These are phyloP conservation scores for Trichothecium sympodiale DNA, from an alignment of 2,329 filamentous ascomycete species.

Conservation along the genomic window DNA sequence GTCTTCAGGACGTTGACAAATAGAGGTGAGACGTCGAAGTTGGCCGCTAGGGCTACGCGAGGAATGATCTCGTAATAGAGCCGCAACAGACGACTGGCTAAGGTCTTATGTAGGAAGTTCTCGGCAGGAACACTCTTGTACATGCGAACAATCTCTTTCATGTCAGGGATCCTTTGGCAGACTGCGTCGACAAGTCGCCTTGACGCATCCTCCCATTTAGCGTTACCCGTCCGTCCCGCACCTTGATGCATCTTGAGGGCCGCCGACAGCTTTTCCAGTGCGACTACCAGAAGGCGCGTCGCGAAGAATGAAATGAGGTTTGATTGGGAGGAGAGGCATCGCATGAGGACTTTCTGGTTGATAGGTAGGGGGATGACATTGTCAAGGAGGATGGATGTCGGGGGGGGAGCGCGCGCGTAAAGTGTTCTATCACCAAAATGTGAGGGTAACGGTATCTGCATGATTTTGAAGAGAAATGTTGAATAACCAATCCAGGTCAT, in stretches of 20 bases:
- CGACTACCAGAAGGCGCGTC: constrained; percentile 64
- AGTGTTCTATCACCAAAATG: constrained; percentile 57
- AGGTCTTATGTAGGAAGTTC: constrained; percentile 66
- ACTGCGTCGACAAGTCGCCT: constrained; percentile 63
- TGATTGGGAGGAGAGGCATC: constrained; percentile 68
- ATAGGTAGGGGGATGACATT: constrained; percentile 77
- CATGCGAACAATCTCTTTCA: constrained; percentile 67
- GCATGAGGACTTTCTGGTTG: constrained; percentile 65
- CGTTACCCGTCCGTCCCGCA: not conserved
- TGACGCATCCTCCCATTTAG: constrained; percentile 55
- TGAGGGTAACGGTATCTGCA: constrained; percentile 62
- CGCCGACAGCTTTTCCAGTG: constrained; percentile 64
- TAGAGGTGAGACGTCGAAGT: constrained; percentile 75
- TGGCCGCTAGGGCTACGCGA: constrained; percentile 67
- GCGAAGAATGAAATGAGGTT: constrained; percentile 78
- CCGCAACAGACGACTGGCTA: constrained; percentile 64
- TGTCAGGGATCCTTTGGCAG: constrained; percentile 63
- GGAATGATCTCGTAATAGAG: constrained; percentile 82
- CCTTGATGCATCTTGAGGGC: constrained; percentile 47
- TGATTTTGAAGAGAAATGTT: constrained; percentile 72
- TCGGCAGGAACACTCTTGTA: constrained; percentile 60
- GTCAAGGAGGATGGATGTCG: constrained; percentile 68
- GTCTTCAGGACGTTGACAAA: constrained; percentile 58
- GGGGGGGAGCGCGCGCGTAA: constrained; percentile 60
- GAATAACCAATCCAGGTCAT: constrained; percentile 94